Conservation (phyloP, 2,329 filamentous ascomycete genomes). For the Trichoderma cornu-damae region DNA sequence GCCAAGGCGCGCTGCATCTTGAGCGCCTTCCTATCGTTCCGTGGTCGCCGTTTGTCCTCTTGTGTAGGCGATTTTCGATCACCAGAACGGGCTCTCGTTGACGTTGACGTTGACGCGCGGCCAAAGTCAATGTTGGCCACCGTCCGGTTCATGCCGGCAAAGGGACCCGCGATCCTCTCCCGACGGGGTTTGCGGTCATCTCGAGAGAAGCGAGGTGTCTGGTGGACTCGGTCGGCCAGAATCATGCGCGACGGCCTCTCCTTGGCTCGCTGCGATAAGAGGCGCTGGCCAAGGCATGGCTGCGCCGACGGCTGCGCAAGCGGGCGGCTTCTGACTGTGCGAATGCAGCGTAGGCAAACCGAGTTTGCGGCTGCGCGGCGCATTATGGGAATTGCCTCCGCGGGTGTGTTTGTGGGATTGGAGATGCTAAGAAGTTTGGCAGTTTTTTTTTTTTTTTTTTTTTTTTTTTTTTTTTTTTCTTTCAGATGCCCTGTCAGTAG, state of each 20-base stretch:
- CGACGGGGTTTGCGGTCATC: conserved; percentile 36
- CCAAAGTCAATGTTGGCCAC: conserved; percentile 38
- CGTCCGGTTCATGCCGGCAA: conserved; percentile 52
- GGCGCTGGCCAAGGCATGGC: conserved; percentile 34
- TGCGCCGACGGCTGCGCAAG: conserved; percentile 23
- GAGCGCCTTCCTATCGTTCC: conserved; percentile 62
- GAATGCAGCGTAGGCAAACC: conserved; percentile 22
- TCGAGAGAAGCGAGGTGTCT: conserved; percentile 32
- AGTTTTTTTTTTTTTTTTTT: conserved; percentile 11
- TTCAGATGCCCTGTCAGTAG: conserved; percentile 6
- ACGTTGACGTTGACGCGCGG: conserved; percentile 22
- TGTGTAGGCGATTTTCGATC: conserved; percentile 28
- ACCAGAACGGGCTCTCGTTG: conserved; percentile 21
- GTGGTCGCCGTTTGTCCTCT: conserved; percentile 33
- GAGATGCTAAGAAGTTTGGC: neutral
- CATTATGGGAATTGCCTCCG: neutral
- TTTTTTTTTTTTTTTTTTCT: conserved; percentile 11
- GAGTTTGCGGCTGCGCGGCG: conserved; percentile 20
- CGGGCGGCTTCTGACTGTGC: conserved; percentile 17
- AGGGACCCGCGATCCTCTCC: conserved; percentile 44
- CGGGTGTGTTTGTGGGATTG: neutral
- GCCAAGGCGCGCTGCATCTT: conserved; percentile 87
- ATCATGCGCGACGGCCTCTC: conserved; percentile 52
- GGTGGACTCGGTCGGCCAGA: conserved; percentile 50
- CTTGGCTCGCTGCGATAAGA: conserved; percentile 32